Evolutionary conservation across 306 rosid genomes (phyloP), one percentile per base, ranked within the genome.

Genomic region (Quercus berberidifolia): DNA sequence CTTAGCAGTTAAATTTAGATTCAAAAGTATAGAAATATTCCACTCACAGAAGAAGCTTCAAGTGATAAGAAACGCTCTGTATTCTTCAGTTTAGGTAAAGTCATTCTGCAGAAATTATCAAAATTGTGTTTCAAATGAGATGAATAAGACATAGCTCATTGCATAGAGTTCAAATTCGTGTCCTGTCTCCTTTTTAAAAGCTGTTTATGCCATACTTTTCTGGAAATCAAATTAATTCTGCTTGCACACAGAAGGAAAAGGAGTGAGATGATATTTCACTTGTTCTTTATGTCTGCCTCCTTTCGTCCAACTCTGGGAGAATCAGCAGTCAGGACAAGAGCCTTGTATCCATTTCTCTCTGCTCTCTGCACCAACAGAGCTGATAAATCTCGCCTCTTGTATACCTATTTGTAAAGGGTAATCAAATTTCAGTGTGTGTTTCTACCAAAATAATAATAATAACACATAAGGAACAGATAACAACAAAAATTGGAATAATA

Each of bases 251-350:
- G 18, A 60, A 65, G 23, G 26, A 54, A 67, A 70, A 62, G 12
- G 9, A 71, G 1, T 26, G 49, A 74, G 65, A 74, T 17, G 3
- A 71, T 11, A 52, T 55, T 33, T 77, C 78, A 91, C 93, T 82
- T 87, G 79, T 89, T 91, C 79, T 83, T 87, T 72, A 86, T 89
- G 86, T 89, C 96, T 67, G 91, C 93, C 79, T 91, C 96, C 78
- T 91, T 89, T 81, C 93, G 78, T 74, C 96, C 96, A 55, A 81
- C 83, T 73, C 86, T 78, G 12, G 93, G 93, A 67, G 74, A 69
- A 75, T 91, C 96, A 75, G 46, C 90, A 30, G 96, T 91, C 55
- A 91, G 69, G 71, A 91, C 89, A 79, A 91, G 69, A 52, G 90
- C 96, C 69, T 87, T 91, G 76, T 79, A 89, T 81, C 93, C 91